phyloP scores from a whole-genome alignment of 805 yeast species.

The Suhomyces pyralidae region DNA sequence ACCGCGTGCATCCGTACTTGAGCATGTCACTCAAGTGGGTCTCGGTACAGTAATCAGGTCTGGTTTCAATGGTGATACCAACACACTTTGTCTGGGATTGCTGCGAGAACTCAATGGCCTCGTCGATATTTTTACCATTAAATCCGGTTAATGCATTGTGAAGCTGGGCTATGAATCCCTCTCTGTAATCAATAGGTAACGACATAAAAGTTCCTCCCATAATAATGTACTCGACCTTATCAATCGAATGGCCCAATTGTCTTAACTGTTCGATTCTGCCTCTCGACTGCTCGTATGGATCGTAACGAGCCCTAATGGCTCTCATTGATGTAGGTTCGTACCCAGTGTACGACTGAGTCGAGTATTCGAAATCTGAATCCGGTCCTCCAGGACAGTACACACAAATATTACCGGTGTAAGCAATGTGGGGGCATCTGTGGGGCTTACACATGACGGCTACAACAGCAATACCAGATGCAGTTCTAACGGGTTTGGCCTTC shows the following conservation, averaged over 20 bases:
- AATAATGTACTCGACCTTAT: constrained; percentile 93
- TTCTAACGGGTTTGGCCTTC: constrained; percentile 97
- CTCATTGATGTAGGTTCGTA: constrained; percentile 99
- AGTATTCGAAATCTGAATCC: constrained; percentile 95
- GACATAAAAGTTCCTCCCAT: constrained; percentile 99
- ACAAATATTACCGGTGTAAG: constrained; percentile 97
- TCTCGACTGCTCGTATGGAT: constrained; percentile 97
- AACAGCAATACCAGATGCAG: constrained; percentile 98
- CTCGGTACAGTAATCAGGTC: constrained; percentile 97
- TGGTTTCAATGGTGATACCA: constrained; percentile 95
- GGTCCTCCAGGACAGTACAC: constrained; percentile 99
- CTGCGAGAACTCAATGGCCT: constrained; percentile 86
- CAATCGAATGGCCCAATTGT: constrained; percentile 93
- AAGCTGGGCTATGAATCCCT: constrained; percentile 78
- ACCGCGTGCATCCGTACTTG: constrained; percentile 91
- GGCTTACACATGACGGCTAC: constrained; percentile 99
- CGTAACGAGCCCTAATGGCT: constrained; percentile 97
- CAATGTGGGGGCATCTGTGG: constrained; percentile 98
- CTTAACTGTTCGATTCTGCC: constrained; percentile 95
- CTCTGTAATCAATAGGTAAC: constrained; percentile 84
- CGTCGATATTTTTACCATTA: constrained; percentile 82
- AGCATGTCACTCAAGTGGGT: constrained; percentile 95
- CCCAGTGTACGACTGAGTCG: constrained; percentile 97
- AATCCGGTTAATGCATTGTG: constrained; percentile 96
- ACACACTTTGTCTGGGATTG: constrained; percentile 96